These are phyloP conservation scores for Tylopilus sp. DNA, from an alignment of 1,284 basidiomycete genomes.

Conservation along the genomic window DNA sequence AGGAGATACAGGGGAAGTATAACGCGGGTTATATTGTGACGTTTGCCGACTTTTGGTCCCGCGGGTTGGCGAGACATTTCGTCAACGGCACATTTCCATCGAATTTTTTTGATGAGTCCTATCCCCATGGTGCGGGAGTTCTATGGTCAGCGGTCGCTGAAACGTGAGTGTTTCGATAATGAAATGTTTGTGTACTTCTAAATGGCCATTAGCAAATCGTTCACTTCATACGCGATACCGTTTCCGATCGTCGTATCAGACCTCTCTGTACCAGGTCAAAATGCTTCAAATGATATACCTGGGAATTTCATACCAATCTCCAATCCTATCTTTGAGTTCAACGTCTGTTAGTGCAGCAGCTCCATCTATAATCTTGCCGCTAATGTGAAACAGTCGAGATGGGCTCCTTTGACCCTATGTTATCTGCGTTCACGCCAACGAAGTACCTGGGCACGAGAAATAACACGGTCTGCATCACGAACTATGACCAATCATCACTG, in stretches of 20 bases:
- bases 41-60: conserved; percentile 35
- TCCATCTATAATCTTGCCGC: background rate
- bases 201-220: conserved; percentile 26
- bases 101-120: conserved; percentile 32
- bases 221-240: conserved; percentile 33
- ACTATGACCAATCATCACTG: conserved; percentile 45
- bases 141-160: conserved; percentile 35
- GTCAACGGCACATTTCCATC: conserved; percentile 35
- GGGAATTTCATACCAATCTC: conserved; percentile 33
- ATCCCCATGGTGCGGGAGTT: conserved; percentile 34
- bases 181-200: background rate
- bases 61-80: conserved; percentile 39
- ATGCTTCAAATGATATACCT: conserved; percentile 21
- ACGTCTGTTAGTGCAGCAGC: conserved; percentile 36
- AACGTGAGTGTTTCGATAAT: conserved; percentile 23
- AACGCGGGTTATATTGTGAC: conserved; percentile 32
- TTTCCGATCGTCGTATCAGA: conserved; percentile 38
- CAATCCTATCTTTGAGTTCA: conserved; percentile 44
- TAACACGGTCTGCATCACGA: conserved; percentile 40
- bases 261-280: conserved; percentile 24
- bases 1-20: conserved; percentile 35
- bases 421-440: conserved; percentile 43
- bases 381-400: conserved; percentile 35
- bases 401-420: conserved; percentile 44
- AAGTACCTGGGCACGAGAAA: conserved; percentile 43